A percentile compares a stretch with the other conserved stretches of the same genome.
These are phyloP conservation scores for Platanthera zijinensis DNA, from an alignment of 106 monocot species.

Conservation along the genomic window DNA sequence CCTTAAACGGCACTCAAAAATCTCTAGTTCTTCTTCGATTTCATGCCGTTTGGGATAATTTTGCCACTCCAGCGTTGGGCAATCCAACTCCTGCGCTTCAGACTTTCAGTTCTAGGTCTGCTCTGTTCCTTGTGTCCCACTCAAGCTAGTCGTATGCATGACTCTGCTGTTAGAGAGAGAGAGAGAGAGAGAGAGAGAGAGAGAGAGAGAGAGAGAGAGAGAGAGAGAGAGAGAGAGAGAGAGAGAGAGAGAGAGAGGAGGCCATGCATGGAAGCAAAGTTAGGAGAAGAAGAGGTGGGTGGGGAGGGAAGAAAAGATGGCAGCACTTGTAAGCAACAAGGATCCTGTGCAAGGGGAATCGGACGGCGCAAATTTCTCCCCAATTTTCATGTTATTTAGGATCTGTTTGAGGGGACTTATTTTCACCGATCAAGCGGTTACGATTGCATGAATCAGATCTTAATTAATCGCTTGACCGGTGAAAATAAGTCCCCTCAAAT, in stretches of 20 bases:
- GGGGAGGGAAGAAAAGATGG: not conserved
- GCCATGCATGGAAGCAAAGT: not conserved
- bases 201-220: not conserved
- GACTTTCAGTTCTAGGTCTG: not conserved
- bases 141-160: too few relatives aligned
- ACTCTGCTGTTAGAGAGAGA: too few relatives aligned
- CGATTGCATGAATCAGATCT: too few relatives aligned
- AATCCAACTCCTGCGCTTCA: not conserved
- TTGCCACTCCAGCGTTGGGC: too few relatives aligned
- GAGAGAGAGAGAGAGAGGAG: not conserved
- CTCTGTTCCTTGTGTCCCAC: conserved; percentile 1
- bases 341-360: not conserved
- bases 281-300: not conserved
- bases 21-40: not conserved
- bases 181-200: not conserved
- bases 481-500: too few relatives aligned
- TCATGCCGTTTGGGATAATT: not conserved
- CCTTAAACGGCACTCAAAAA: not conserved
- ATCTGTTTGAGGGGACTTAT: too few relatives aligned
- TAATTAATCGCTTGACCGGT: too few relatives aligned
- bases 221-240: not conserved
- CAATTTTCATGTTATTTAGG: too few relatives aligned
- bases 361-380: not conserved
- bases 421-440: too few relatives aligned
- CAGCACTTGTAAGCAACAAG: not conserved